Evolutionary conservation across 306 rosid species (phyloP).

Genomic region (Quercus bicolor): DNA sequence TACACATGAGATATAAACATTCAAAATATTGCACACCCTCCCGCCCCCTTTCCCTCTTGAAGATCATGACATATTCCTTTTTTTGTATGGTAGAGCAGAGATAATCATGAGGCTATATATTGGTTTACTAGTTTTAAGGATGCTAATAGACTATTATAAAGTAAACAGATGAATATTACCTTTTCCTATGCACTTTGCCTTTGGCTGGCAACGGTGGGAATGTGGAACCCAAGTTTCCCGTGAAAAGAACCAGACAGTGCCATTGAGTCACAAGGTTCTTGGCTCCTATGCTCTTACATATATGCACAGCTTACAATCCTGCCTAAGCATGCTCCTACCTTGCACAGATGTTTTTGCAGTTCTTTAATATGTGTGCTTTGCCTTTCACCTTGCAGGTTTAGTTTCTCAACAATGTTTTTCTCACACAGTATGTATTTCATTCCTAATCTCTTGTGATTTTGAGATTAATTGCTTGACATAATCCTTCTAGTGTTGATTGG

Average conservation of each 20-base stretch:
- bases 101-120: neutral
- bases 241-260: too few species aligned
- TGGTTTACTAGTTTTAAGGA: neutral
- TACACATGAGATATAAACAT: neutral
- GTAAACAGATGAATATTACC: neutral
- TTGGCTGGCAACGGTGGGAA: too few species aligned
- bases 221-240: too few species aligned
- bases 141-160: neutral
- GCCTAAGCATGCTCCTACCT: neutral
- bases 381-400: constrained; percentile 69
- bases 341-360: neutral
- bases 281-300: neutral
- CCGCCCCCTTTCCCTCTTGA: neutral
- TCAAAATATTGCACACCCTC: neutral
- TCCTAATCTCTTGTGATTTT: constrained; percentile 6
- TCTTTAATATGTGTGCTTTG: neutral
- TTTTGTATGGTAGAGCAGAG: neutral
- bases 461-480: neutral
- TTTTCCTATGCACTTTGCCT: neutral
- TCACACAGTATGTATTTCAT: constrained; percentile 64
- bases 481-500: neutral
- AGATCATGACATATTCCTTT: neutral
- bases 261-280: too few species aligned
- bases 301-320: neutral
- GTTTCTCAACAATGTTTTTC: constrained; percentile 87